Conservation (phyloP, 225 moss, liverwort and hornwort species). For the Thuidium tamariscinum region DNA sequence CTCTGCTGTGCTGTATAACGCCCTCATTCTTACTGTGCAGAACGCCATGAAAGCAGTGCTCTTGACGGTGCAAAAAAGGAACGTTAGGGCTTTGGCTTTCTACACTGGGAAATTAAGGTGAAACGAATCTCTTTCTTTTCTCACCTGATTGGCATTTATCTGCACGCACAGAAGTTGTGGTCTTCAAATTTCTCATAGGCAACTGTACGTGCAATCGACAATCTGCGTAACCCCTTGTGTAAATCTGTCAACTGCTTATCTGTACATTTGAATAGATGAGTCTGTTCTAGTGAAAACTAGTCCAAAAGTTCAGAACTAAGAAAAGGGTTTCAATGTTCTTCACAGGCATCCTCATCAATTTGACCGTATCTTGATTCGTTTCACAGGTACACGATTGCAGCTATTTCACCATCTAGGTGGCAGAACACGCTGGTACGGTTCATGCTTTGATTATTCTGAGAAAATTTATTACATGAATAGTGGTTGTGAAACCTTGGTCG, state of each 20-base stretch:
- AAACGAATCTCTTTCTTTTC: background rate
- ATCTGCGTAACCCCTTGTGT: background rate
- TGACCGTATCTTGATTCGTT: background rate
- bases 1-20: background rate
- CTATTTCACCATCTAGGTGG: slow-evolving; percentile 85
- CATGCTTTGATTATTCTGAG: background rate
- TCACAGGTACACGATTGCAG: slow-evolving; percentile 53
- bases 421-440: slow-evolving; percentile 51
- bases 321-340: background rate
- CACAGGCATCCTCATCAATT: background rate
- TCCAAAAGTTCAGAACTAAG: background rate
- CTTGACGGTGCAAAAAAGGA: slow-evolving; percentile 75
- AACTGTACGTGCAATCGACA: background rate
- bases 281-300: background rate
- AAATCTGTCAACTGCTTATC: background rate
- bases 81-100: slow-evolving; percentile 57
- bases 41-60: slow-evolving; percentile 78
- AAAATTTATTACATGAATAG: background rate
- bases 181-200: background rate
- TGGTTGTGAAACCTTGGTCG: background rate
- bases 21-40: slow-evolving; percentile 17
- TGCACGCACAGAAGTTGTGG: background rate
- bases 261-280: background rate
- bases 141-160: background rate
- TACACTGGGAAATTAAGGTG: slow-evolving; percentile 72